Conservation (phyloP, 73 alveolate species). For the Paramecium sonneborni region DNA sequence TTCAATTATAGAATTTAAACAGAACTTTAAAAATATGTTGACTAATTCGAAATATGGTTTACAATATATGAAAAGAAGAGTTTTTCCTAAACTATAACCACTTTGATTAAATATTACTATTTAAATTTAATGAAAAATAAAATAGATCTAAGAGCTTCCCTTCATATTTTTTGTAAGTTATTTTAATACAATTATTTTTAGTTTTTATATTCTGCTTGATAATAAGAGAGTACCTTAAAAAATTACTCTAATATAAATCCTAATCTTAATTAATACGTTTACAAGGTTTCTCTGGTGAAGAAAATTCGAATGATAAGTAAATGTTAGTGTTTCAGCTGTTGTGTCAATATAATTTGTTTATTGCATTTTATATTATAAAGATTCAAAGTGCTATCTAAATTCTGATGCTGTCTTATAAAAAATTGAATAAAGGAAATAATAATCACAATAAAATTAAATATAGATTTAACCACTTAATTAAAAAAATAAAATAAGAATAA, state of each 20-base stretch:
- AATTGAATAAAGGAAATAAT: not conserved
- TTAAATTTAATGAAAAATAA: not conserved
- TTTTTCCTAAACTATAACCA: not conserved
- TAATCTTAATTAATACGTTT: not conserved
- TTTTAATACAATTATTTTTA: not conserved
- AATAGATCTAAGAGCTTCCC: not conserved
- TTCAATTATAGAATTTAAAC: not conserved
- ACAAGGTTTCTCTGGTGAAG: not conserved
- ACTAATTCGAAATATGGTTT: conserved; percentile 5
- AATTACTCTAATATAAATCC: not conserved
- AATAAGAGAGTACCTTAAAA: not conserved
- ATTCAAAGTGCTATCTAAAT: not conserved
- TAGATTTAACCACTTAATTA: not conserved
- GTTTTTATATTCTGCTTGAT: not conserved
- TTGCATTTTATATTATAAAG: not conserved
- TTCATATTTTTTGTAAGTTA: conserved; percentile 7
- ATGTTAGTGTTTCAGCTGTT: conserved; percentile 3
- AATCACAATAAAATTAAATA: not conserved
- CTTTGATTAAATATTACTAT: not conserved
- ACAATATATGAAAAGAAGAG: not conserved
- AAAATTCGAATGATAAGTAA: not conserved
- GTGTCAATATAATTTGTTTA: not conserved
- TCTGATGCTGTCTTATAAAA: not conserved
- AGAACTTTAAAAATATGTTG: not conserved
- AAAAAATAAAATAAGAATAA: conserved; percentile 60